These are phyloP conservation scores for Tephrocybe rancida DNA, from an alignment of 768 basidiomycete species.

Conservation along the genomic window DNA sequence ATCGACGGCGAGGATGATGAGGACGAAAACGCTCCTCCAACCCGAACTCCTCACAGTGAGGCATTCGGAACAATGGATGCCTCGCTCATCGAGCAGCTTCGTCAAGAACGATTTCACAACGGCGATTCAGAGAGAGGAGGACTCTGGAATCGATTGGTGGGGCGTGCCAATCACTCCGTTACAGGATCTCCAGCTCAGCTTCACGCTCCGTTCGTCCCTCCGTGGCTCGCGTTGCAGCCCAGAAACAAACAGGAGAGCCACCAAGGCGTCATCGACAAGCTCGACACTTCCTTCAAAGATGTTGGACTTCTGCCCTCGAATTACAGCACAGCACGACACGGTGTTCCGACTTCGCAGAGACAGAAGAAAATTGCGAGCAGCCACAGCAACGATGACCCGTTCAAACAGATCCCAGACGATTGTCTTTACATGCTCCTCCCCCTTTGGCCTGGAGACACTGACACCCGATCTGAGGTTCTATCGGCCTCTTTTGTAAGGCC, in stretches of 20 bases:
- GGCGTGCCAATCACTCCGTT: slow-evolving; percentile 17
- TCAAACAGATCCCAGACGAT: slow-evolving; percentile 66
- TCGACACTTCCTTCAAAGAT: slow-evolving; percentile 78
- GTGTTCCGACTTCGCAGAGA: slow-evolving; percentile 23
- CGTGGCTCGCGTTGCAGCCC: slow-evolving; percentile 69
- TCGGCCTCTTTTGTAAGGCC: slow-evolving; percentile 32
- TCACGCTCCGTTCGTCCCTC: slow-evolving; percentile 38
- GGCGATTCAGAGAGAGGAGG: slow-evolving; percentile 25
- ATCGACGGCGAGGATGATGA: slow-evolving; percentile 39
- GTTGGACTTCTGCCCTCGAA: slow-evolving; percentile 73
- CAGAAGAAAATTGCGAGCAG: slow-evolving; percentile 30
- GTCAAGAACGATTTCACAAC: slow-evolving; percentile 24
- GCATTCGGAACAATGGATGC: slow-evolving; percentile 63
- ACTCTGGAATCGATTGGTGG: slow-evolving; percentile 25
- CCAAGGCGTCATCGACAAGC: slow-evolving; percentile 65
- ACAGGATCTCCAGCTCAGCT: slow-evolving; percentile 24
- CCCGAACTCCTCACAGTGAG: slow-evolving; percentile 64
- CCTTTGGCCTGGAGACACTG: slow-evolving; percentile 80
- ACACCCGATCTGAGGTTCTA: slow-evolving; percentile 38
- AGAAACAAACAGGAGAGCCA: slow-evolving; percentile 69
- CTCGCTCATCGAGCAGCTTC: slow-evolving; percentile 48
- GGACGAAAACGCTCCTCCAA: slow-evolving; percentile 31
- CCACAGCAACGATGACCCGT: slow-evolving; percentile 41
- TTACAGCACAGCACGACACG: slow-evolving; percentile 31
- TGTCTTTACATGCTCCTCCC: slow-evolving; percentile 83